Evolutionary conservation across 148 eudicot species (phyloP), one percentile per base, ranked within the genome.

Genomic region (Vaccinium myrtillus): DNA sequence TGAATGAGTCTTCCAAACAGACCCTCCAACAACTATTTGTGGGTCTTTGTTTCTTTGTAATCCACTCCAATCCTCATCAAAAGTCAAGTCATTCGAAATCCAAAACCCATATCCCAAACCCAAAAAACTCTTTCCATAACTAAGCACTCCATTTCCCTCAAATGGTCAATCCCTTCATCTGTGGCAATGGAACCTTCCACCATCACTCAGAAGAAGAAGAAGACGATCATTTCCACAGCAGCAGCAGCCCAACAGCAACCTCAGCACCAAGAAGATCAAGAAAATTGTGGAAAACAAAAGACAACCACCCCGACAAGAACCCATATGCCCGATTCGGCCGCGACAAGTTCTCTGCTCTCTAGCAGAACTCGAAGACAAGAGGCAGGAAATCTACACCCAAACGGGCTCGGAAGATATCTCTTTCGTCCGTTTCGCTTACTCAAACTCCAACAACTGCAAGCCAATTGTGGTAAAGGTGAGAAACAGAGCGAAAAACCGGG

Each of bases 361-460:
- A 36, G 89, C 93, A 0, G 95, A 93, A 50, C 89, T 93, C 48
- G 93, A 93, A 77, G 88, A 85, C 69, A 90, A 87, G 83, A 89
- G 86, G 80, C 88, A 89, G 85, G 84, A 87, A 81, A 91, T 93
- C 27, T 93, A 91, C 89, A 86, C 92, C 1, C 80, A 88, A 73
- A 84, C 30, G 46, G 92, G 90, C 69, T 80, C 90, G 0, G 88
- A 91, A 14, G 88, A 88, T 6, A 88, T 91, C 83, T 90, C 93
- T 23, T 83, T 91, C 15, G 85, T 91, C 51, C 90, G 90, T 18
- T 91, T 90, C 80, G 85, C 80, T 5, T 90, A 80, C 77, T 80
- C 92, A 1, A 83, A 81, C 32, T 85, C 89, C 14, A 86, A 87
- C 13, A 76, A 61, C 49, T 75, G 70, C 25, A 90, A 82, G 81